phyloP scores from a whole-genome alignment of 495 filamentous ascomycete species.

The Talaromyces liani region DNA sequence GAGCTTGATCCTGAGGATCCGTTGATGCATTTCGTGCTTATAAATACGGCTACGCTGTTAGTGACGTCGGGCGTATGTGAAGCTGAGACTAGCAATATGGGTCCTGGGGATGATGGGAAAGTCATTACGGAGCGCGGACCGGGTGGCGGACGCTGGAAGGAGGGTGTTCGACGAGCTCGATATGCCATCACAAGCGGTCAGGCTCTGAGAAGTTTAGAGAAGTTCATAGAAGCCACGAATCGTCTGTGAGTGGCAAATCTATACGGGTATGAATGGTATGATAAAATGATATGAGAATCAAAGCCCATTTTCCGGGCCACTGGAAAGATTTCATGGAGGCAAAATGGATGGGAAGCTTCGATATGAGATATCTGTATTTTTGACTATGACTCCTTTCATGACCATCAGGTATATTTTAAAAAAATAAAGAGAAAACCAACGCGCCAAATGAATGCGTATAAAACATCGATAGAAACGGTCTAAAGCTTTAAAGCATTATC shows the following conservation, averaged over 20 bases:
- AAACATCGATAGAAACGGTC: not conserved
- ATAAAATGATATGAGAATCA: not conserved
- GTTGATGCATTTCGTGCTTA: slow-evolving; percentile 85
- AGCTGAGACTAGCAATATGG: slow-evolving; percentile 67
- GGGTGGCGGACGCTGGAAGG: slow-evolving; percentile 84
- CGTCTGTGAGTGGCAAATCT: slow-evolving; percentile 9
- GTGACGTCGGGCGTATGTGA: slow-evolving; percentile 83
- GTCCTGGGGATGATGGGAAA: slow-evolving; percentile 60
- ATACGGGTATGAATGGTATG: not conserved
- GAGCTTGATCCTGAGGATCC: slow-evolving; percentile 68
- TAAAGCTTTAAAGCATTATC: not conserved
- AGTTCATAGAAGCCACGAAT: slow-evolving; percentile 60
- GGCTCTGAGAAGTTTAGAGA: slow-evolving; percentile 64
- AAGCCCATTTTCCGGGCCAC: not conserved
- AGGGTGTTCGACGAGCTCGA: slow-evolving; percentile 74
- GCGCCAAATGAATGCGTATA: slow-evolving; percentile 5
- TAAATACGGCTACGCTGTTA: slow-evolving; percentile 86
- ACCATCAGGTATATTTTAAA: not conserved
- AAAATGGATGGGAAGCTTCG: not conserved
- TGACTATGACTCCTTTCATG: not conserved
- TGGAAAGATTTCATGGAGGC: not conserved
- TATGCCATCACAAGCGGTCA: slow-evolving; percentile 78
- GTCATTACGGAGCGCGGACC: slow-evolving; percentile 76
- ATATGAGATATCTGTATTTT: slow-evolving; percentile 1
- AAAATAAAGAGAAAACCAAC: slow-evolving; percentile 1